phyloP scores from a whole-genome alignment of 2,329 filamentous ascomycete genomes.

The Apiospora rasikravindrae region DNA sequence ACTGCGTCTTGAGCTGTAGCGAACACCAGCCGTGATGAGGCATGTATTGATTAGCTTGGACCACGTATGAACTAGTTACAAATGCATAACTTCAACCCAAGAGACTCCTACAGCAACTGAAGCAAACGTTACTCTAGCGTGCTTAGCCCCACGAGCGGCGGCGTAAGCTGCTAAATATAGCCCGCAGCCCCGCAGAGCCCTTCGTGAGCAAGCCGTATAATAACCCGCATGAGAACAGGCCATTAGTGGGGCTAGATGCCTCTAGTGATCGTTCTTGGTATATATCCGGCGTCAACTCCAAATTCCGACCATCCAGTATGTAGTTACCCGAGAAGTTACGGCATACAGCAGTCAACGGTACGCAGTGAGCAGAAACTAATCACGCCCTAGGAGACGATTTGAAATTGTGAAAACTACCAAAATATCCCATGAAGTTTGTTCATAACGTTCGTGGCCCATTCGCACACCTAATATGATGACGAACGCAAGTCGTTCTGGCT shows the following conservation, averaged over 20 bases:
- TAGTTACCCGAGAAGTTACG: neutral
- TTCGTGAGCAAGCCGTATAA: neutral
- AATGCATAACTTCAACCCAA: too few species aligned
- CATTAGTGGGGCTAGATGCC: too few species aligned
- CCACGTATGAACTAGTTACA: too few species aligned
- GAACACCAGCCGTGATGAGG: neutral
- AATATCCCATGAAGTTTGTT: neutral
- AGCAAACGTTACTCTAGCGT: neutral
- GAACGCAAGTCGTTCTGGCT: neutral
- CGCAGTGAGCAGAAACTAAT: neutral
- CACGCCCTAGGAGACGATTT: constrained; percentile 2
- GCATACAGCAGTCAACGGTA: neutral
- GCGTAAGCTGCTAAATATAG: neutral
- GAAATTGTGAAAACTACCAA: neutral
- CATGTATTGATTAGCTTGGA: too few species aligned
- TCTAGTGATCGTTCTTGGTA: neutral
- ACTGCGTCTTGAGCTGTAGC: neutral
- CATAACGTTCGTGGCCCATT: neutral
- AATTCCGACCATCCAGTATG: neutral
- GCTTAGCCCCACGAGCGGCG: neutral
- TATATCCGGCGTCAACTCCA: neutral
- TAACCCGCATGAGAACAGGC: too few species aligned
- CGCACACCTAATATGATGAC: neutral
- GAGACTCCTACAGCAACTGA: too few species aligned
- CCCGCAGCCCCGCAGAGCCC: neutral